Percentiles rank a stretch among this genome's conserved stretches.
Evolutionary conservation across 306 rosid species (phyloP).

Genomic region (Boehmeria nivea): DNA sequence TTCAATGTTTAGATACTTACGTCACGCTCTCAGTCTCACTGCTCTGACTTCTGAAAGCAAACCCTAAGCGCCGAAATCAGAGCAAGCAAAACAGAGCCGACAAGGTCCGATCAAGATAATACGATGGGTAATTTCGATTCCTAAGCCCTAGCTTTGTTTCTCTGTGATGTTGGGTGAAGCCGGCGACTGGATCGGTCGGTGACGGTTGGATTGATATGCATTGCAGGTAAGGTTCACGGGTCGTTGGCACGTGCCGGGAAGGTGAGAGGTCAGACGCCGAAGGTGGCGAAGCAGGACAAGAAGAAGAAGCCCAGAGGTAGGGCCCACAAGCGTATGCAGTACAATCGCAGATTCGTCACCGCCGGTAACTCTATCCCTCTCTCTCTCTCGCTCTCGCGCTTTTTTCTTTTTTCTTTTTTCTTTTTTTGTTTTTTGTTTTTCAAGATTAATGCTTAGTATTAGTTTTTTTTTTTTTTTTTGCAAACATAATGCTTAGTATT

Average conservation of each 20-base stretch:
- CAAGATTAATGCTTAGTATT: too few species aligned
- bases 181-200: background rate
- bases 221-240: constrained; percentile 63
- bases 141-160: background rate
- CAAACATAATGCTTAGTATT: too few species aligned
- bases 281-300: constrained; percentile 67
- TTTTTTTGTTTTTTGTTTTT: too few species aligned
- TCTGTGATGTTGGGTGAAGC: background rate
- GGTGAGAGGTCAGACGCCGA: constrained; percentile 66
- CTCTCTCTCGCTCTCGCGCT: too few species aligned
- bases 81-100: background rate
- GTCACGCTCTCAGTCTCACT: too few species aligned
- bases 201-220: background rate
- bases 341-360: constrained; percentile 62
- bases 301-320: constrained; percentile 61
- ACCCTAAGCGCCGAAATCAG: constrained; percentile 12
- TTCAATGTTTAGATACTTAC: too few species aligned
- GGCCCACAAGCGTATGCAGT: constrained; percentile 61
- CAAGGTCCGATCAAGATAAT: background rate
- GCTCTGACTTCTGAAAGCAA: background rate
- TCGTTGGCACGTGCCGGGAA: constrained; percentile 67
- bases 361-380: constrained; percentile 29
- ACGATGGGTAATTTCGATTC: constrained; percentile 21
- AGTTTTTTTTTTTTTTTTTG: too few species aligned
- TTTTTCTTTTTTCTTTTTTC: too few species aligned